These are phyloP conservation scores for Ganoderma lucidum DNA, from an alignment of 1,284 basidiomycete species.

Conservation along the genomic window DNA sequence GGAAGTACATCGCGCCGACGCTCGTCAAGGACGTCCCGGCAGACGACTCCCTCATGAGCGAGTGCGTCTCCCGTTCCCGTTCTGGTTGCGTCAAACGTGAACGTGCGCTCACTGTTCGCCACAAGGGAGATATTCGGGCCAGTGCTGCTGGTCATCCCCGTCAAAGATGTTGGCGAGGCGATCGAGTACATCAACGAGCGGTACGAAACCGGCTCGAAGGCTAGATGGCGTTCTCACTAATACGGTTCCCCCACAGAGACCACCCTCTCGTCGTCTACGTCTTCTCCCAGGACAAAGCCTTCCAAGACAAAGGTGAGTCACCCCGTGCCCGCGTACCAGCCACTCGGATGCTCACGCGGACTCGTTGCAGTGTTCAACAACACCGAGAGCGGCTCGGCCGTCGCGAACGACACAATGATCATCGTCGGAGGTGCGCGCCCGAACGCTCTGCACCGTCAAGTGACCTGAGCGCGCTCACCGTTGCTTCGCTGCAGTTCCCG, in stretches of 20 bases:
- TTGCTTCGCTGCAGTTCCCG: background rate
- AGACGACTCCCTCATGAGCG: constrained; percentile 78
- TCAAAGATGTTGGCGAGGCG: constrained; percentile 75
- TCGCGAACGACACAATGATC: constrained; percentile 11
- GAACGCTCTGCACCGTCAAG: too few relatives aligned
- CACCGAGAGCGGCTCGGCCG: constrained; percentile 6
- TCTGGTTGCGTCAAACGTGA: too few relatives aligned
- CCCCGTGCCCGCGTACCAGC: background rate
- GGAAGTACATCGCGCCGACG: constrained; percentile 70
- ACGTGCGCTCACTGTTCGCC: too few relatives aligned
- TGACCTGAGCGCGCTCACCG: too few relatives aligned
- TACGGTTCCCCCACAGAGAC: constrained; percentile 42
- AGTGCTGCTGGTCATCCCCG: constrained; percentile 75
- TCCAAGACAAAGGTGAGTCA: constrained; percentile 55
- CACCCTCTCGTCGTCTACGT: constrained; percentile 80
- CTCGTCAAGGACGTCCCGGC: constrained; percentile 64
- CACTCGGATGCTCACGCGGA: background rate
- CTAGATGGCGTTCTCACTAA: background rate
- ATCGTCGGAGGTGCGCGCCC: background rate
- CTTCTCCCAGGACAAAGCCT: constrained; percentile 64
- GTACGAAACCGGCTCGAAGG: background rate
- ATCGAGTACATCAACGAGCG: constrained; percentile 72
- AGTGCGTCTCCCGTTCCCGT: constrained; percentile 49
- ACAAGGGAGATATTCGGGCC: constrained; percentile 44
- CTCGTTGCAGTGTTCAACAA: constrained; percentile 2